Evolutionary conservation across 2,329 filamentous ascomycete genomes (phyloP), one percentile per base, ranked within the genome.

Genomic region (Neopestalotiopsis sp.): DNA sequence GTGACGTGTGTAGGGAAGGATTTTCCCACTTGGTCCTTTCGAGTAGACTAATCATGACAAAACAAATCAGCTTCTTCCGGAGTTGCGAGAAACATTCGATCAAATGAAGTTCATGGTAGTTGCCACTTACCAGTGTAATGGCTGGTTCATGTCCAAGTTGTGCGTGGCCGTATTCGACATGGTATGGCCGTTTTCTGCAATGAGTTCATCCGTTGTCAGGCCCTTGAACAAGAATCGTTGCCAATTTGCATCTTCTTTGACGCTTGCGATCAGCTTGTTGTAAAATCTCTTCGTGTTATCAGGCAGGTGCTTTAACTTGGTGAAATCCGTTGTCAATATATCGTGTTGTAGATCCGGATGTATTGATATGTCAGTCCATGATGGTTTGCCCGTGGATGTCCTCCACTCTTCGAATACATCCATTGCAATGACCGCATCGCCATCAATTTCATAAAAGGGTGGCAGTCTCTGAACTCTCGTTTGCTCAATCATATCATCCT

Each of bases 151-250:
- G 17, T 67, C 56, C 24, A 77, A 64, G 17, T 74, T 70, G 17
- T 65, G 72, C 2, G 7, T n/a, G 5, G 66, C 62, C 4, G 12
- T 63, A 17, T 76, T 49, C 5, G 72, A 70, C 70, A 74, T 73
- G 34, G 68, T 72, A 13, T 73, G 66, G 10, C 71, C 38, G 28
- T 72, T 71, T 1, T 69, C 17, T 2, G 67, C n/a, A 13, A 76
- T 67, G 12, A 77, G 56, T 61, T 79, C 77, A 57, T 79, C 77
- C 1, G 73, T 76, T 20, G 76, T 77, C 62, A 75, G 1, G n/a
- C 73, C 74, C 1, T n/a, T 3, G 10, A 77, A 70, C 0, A 77
- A 0, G 1, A 74, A 1, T 1, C 76, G 73, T 45, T 79, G 77
- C 10, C 69, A 77, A 32, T 77, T 72, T 45, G 77, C 73, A 59